Base-by-base conservation (phyloP, 352 stramenopile genomes). In the Phytophthora hybrid region DNA sequence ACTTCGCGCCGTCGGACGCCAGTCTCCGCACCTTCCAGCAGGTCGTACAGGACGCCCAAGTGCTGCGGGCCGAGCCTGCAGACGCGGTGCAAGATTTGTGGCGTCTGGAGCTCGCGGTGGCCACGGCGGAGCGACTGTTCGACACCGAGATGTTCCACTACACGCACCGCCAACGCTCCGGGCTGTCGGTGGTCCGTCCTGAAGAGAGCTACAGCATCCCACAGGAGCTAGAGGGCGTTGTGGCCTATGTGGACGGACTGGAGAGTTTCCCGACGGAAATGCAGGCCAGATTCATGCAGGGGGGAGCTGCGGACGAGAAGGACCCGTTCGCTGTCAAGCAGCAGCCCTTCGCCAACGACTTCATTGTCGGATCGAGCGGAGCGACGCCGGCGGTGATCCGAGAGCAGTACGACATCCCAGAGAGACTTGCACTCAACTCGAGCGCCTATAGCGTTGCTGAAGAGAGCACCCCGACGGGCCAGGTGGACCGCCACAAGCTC, bases 251-350 rank as follows among this genome's bases (percentile, higher is more conserved):
- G 10, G 88, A 90, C 72, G 88, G 83, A 21, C 76, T 95, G 19
- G 86, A 95, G 73, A 85, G 76, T 61, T 93, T 95, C 52, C 88
- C 88, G 7, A 91, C 88, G 26, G 76, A 88, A 57, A 83, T 84
- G 60, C 84, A 92, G 66, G 81, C 84, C n/a, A 71, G 72, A 31
- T 75, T 79, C 41, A 83, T 92, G 73, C 71, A 78, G 58, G 58
- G 66, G 32, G 49, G 68, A 21, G 34, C 31, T 8, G 60, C 56
- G 2, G 63, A 71, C 41, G 59, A 39, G 14, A 81, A 83, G 29
- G 78, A 89, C 37, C 82, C 80, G 41, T 71, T 86, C 32, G 69
- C 73, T 0, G 55, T 81, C 57, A 81, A 77, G 14, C 69, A 79
- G 9, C 37, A 78, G 39, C 59, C 63, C 9, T 73, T 76, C 13